Conservation (phyloP, 2,329 filamentous ascomycete genomes). For the Penicillium carneum region DNA sequence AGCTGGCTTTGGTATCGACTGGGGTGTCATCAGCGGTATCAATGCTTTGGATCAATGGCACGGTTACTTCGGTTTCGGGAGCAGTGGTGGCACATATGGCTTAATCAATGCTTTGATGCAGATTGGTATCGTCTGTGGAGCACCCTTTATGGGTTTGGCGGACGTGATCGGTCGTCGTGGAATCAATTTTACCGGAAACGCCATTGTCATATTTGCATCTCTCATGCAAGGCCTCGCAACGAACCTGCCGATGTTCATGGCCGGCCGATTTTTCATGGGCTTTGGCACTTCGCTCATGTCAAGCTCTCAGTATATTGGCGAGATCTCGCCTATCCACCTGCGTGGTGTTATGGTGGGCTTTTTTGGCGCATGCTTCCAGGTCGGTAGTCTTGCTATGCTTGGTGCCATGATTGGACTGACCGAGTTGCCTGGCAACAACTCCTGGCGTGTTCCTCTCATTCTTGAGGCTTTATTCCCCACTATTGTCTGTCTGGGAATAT, state of each 20-base stretch:
- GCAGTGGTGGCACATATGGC: conserved; percentile 51
- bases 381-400: conserved; percentile 54
- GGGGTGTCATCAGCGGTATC: conserved; percentile 59
- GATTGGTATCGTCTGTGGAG: conserved; percentile 57
- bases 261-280: conserved; percentile 49
- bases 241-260: conserved; percentile 48
- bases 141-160: conserved; percentile 59
- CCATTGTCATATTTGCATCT: conserved; percentile 55
- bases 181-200: conserved; percentile 57
- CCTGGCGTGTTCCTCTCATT: conserved; percentile 53
- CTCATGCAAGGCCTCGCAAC: conserved; percentile 47
- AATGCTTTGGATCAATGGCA: conserved; percentile 56
- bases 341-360: conserved; percentile 57
- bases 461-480: conserved; percentile 59
- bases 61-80: conserved; percentile 54
- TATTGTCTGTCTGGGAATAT: conserved; percentile 56
- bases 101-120: conserved; percentile 59
- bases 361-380: conserved; percentile 58
- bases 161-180: conserved; percentile 62
- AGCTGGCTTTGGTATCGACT: conserved; percentile 59
- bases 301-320: conserved; percentile 51
- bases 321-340: conserved; percentile 44
- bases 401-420: conserved; percentile 55
- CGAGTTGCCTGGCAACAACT: conserved; percentile 48
- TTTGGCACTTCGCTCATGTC: conserved; percentile 50